Base-by-base conservation (phyloP, 1,284 basidiomycete species). In the Trametes sp. region DNA sequence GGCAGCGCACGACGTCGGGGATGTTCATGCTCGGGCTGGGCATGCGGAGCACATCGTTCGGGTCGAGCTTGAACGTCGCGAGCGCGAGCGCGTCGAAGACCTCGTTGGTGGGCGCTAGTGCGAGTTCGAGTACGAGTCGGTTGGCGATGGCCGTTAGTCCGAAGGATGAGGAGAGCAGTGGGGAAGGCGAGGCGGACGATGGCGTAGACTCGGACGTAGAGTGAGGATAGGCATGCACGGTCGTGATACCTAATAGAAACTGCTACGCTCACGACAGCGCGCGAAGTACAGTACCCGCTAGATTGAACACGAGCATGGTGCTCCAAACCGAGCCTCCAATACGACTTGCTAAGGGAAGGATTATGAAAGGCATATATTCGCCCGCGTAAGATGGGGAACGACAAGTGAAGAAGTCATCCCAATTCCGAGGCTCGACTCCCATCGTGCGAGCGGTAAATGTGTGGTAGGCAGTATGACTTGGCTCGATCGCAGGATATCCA, bases 11-110 rank as follows among this genome's bases (percentile, higher is more conserved):
- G 42, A 73, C 84, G 16, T 87, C 87, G 26, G 81, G 84, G 55
- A 85, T 88, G 82, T 88, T 87, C 71, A 83, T 84, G 78, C 73
- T 89, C 1, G 87, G 87, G 2, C 69, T 88, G 55, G 85, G 81
- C 11, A 74, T 79, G 59, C 72, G 78, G 49, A 73, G 76, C 29
- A 71, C 76, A 33, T 74, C 78, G 46, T 71, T 75, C n/a, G 68
- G 70, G 4, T 59, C 70, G 44, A 41, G 59, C 14, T 26, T 64
- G 46, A 54, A 53, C 26, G 48, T 59, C 28, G 51, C 57, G 44
- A 49, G 51, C 10, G 52, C 58, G 44, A 54, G 51, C 19, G 52
- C 63, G 14, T 64, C 62, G 14, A 57, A 44, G 16, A 61, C 52
- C 44, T 61, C 66, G 26, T 45, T 63, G 42, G 59, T 54, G 26